A percentile compares a stretch with the other conserved stretches of the same genome.
phyloP scores from a whole-genome alignment of 352 stramenopile genomes.

The Phytopythium cucurbitacearum region DNA sequence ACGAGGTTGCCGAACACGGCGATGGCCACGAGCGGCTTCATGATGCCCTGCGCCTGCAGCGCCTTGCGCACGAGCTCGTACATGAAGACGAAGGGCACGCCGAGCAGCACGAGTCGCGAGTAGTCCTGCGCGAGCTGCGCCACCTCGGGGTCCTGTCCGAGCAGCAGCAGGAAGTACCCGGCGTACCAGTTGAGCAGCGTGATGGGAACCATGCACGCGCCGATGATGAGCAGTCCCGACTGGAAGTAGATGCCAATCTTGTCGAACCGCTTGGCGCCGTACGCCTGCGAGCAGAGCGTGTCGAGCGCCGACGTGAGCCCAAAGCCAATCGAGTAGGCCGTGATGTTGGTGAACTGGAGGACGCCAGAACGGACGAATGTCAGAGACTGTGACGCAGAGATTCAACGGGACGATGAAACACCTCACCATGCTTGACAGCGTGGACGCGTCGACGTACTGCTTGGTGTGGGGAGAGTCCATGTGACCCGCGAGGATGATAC shows the following conservation, averaged over 20 bases:
- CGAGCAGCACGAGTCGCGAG: slow-evolving; percentile 46
- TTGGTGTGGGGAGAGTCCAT: slow-evolving; percentile 53
- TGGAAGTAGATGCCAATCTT: slow-evolving; percentile 83
- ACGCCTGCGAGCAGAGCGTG: slow-evolving; percentile 70
- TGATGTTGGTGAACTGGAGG: slow-evolving; percentile 63
- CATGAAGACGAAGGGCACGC: slow-evolving; percentile 66
- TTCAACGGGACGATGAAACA: background rate
- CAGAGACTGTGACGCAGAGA: background rate
- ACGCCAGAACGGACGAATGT: background rate
- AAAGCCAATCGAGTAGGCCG: slow-evolving; percentile 54
- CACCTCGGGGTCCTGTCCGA: slow-evolving; percentile 49
- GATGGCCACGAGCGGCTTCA: slow-evolving; percentile 68
- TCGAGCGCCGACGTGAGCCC: slow-evolving; percentile 68
- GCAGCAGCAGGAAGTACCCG: slow-evolving; percentile 32
- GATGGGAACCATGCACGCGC: slow-evolving; percentile 33
- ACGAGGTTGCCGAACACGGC: slow-evolving; percentile 58
- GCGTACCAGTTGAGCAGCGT: slow-evolving; percentile 62
- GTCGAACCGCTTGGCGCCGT: slow-evolving; percentile 43
- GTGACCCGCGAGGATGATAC: slow-evolving; percentile 55
- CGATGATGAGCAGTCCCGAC: slow-evolving; percentile 52
- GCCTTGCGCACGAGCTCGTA: slow-evolving; percentile 84
- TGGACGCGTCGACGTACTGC: slow-evolving; percentile 50
- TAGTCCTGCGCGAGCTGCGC: slow-evolving; percentile 52
- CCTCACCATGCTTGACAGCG: slow-evolving; percentile 46
- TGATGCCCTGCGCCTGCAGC: slow-evolving; percentile 74